Base-by-base conservation (phyloP, 2,329 filamentous ascomycete species). In the Saccharata proteae region DNA sequence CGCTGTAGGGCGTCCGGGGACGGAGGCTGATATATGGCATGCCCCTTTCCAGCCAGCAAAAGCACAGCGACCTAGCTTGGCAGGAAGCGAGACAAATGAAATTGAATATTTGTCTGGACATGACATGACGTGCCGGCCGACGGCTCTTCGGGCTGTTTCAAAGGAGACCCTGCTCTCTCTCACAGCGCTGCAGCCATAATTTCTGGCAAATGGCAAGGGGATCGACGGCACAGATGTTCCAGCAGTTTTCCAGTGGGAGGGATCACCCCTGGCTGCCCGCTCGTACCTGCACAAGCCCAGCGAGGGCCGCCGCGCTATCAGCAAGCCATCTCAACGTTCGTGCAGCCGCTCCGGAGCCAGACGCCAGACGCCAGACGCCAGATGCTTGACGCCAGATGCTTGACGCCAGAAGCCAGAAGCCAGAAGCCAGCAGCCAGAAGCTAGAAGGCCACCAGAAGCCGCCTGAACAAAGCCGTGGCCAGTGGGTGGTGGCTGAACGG, bases 71-170 rank as follows among this genome's bases (percentile, higher is more conserved):
- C 32, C 32, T 34, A 34, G 38, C 49, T 51, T 51, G 51, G 47
- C 51, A 42, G 39, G 39, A 47, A 48, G 46, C 48, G 46, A 54
- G 47, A 54, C 50, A 51, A 48, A 47, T 50, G 44, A 55, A 55
- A 54, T 55, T 36, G 32, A 46, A 47, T 45, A 46, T 47, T 47
- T 44, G 51, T 49, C 50, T 45, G 32, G 37, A 35, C 36, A 46
- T 35, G 33, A 46, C 51, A 55, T 55, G 52, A 54, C 52, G 51
- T 54, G 48, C 50, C 51, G 51, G 44, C 46, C 46, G 49, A 52
- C 49, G 48, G 49, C 44, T 39, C 49, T 45, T 46, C 49, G 47
- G 46, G 43, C 35, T 52, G 50, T 54, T 52, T 52, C 49, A 52
- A 48, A 36, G 29, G 34, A 36, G 30, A 36, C 29, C 37, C 34